phyloP scores from a whole-genome alignment of 2,329 filamentous ascomycete species.

The Colletotrichum cereale region DNA sequence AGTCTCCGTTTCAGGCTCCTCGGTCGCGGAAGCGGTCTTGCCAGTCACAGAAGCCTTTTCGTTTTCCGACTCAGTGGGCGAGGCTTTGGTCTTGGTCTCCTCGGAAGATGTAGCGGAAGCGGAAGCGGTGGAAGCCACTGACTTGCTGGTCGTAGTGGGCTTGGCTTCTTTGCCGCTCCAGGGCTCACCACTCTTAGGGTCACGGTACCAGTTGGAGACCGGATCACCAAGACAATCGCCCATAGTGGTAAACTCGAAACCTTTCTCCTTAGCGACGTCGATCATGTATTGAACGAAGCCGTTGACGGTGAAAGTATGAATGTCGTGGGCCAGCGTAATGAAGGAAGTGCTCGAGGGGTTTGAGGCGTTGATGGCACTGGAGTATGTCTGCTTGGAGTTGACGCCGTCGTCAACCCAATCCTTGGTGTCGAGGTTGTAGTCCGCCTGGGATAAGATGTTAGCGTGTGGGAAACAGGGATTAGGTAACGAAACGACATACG shows the following conservation, averaged over 20 bases:
- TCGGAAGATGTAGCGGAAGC: not conserved
- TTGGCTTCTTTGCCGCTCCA: conserved; percentile 28
- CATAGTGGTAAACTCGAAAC: conserved; percentile 59
- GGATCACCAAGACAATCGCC: conserved; percentile 62
- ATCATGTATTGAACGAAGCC: conserved; percentile 61
- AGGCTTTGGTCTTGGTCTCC: conserved; percentile 2
- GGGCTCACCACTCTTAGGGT: conserved; percentile 45
- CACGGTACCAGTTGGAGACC: conserved; percentile 60
- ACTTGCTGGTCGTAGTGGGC: conserved; percentile 17
- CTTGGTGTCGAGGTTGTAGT: conserved; percentile 50
- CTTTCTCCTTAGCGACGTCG: conserved; percentile 51
- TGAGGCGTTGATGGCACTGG: conserved; percentile 44
- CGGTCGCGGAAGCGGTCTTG: conserved; percentile 4
- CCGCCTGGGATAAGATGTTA: conserved; percentile 38
- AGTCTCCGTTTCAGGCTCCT: conserved; percentile 8
- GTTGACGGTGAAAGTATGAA: conserved; percentile 58
- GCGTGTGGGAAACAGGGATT: no score
- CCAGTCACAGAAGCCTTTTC: conserved; percentile 3
- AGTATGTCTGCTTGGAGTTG: conserved; percentile 45
- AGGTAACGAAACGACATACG: conserved; percentile 38
- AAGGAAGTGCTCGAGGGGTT: conserved; percentile 43
- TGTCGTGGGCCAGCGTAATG: conserved; percentile 56
- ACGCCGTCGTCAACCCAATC: conserved; percentile 49
- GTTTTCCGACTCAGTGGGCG: not conserved
- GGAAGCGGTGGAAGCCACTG: conserved; percentile 3